Evolutionary conservation across 1,139 yeast genomes (phyloP).

Genomic region (Kluyveromyces marxianus): DNA sequence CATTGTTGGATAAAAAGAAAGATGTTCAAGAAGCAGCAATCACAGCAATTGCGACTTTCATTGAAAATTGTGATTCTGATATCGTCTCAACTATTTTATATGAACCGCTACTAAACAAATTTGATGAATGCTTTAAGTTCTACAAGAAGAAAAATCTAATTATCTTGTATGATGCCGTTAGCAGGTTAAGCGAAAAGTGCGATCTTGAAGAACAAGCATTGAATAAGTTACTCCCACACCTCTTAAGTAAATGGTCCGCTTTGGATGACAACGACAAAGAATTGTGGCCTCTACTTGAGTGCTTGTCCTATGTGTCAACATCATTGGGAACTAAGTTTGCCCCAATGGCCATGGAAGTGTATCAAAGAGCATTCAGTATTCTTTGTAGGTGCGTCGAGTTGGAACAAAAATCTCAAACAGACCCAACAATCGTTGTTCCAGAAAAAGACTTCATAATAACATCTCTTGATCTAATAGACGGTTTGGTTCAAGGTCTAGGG

Average conservation of each 20-base stretch:
- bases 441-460: conserved; percentile 90
- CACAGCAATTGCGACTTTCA: conserved; percentile 73
- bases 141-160: conserved; percentile 80
- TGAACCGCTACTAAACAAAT: conserved; percentile 60
- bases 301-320: conserved; percentile 88
- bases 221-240: conserved; percentile 65
- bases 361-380: conserved; percentile 66
- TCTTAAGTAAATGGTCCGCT: conserved; percentile 70
- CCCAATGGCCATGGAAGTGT: conserved; percentile 87
- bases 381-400: conserved; percentile 59
- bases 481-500: conserved; percentile 83
- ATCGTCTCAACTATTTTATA: conserved; percentile 47
- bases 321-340: conserved; percentile 77
- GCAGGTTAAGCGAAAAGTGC: conserved; percentile 75
- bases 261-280: conserved; percentile 72
- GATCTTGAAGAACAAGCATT: conserved; percentile 51
- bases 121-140: conserved; percentile 62
- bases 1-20: conserved; percentile 76
- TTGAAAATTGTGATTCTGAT: conserved; percentile 65
- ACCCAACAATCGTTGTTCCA: conserved; percentile 68
- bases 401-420: conserved; percentile 56
- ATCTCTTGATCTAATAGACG: conserved; percentile 82
- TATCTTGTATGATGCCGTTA: conserved; percentile 84
- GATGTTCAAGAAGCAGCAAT: conserved; percentile 95
- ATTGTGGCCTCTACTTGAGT: conserved; percentile 86